A percentile compares a stretch with the other conserved stretches of the same genome.
phyloP scores from a whole-genome alignment of 2,329 filamentous ascomycete species.

The Arthrinium phaeospermum region DNA sequence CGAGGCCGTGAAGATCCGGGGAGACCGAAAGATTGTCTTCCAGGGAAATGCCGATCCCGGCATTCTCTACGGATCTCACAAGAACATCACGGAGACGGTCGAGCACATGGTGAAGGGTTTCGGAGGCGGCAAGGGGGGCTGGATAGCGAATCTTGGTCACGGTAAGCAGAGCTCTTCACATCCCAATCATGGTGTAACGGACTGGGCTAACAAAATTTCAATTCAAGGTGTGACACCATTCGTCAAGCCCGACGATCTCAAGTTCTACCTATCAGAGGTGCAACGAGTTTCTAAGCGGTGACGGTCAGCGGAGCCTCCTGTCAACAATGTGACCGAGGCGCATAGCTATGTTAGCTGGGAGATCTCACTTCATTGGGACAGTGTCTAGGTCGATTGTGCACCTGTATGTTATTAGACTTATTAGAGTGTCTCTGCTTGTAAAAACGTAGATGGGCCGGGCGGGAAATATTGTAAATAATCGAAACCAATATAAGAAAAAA shows the following conservation, averaged over 20 bases:
- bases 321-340: background rate
- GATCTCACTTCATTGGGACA: constrained; percentile 6
- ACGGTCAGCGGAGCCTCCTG: constrained; percentile 16
- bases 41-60: constrained; percentile 98
- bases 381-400: constrained; percentile 23
- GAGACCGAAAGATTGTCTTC: constrained; percentile 75
- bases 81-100: constrained; percentile 81
- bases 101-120: constrained; percentile 90
- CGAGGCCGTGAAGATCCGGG: constrained; percentile 80
- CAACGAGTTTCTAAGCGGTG: constrained; percentile 67
- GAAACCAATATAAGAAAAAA: background rate
- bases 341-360: background rate
- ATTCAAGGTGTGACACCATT: constrained; percentile 86
- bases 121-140: constrained; percentile 76
- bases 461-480: constrained; percentile 1
- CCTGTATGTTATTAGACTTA: constrained; percentile 19
- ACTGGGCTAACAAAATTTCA: background rate
- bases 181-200: background rate
- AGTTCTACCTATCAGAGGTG: constrained; percentile 92
- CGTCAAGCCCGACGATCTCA: constrained; percentile 91
- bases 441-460: constrained; percentile 1
- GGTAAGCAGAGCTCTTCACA: constrained; percentile 61
- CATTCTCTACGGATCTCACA: constrained; percentile 83
- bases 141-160: constrained; percentile 97
- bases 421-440: constrained; percentile 24